phyloP scores from a whole-genome alignment of 805 yeast species.

The Yamadazyma olivae region DNA sequence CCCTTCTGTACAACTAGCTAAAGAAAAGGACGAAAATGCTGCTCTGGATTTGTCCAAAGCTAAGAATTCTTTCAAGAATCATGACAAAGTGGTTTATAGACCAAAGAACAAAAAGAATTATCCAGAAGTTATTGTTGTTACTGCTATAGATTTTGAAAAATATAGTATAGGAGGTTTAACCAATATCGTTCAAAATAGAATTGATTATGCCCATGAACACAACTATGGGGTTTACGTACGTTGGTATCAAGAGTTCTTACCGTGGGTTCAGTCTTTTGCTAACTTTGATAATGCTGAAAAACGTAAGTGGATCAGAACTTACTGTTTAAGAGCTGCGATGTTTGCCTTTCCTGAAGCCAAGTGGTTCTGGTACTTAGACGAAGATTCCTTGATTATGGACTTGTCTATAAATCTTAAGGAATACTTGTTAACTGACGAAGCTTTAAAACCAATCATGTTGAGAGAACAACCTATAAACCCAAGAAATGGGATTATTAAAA shows the following conservation, averaged over 20 bases:
- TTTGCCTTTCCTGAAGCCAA: conserved; percentile 88
- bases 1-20: conserved; percentile 27
- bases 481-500: conserved; percentile 62
- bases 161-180: conserved; percentile 59
- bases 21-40: conserved; percentile 48
- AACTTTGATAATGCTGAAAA: conserved; percentile 40
- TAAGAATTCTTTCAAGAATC: conserved; percentile 58
- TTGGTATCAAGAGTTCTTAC: conserved; percentile 81
- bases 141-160: conserved; percentile 72
- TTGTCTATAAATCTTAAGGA: conserved; percentile 56
- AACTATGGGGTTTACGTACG: conserved; percentile 81
- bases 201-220: conserved; percentile 81
- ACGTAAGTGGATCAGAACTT: conserved; percentile 61
- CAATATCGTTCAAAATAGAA: conserved; percentile 77
- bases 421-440: conserved; percentile 58
- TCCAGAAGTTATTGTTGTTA: conserved; percentile 74
- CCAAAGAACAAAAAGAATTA: conserved; percentile 33
- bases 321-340: conserved; percentile 81
- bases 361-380: conserved; percentile 85
- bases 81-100: conserved; percentile 55
- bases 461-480: conserved; percentile 73
- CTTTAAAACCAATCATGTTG: conserved; percentile 59
- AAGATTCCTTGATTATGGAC: conserved; percentile 75
- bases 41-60: conserved; percentile 42
- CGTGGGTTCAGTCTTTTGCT: conserved; percentile 45